Evolutionary conservation across 202 grass and related monocot species (phyloP).

Genomic region (Elaeis oleifera): DNA sequence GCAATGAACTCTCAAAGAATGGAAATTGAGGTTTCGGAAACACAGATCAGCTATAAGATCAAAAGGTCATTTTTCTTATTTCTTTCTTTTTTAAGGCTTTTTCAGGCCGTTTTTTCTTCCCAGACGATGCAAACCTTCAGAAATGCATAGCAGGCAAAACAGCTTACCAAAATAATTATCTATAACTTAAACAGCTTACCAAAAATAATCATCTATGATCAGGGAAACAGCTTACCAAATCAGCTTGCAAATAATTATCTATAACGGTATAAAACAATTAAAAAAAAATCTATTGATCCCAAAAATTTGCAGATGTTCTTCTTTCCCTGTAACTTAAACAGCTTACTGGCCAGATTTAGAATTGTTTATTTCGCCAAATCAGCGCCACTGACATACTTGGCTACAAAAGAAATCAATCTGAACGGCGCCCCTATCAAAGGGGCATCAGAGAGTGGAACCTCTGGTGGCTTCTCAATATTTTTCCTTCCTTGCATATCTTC

Average conservation of each 20-base stretch:
- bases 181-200: too few species aligned
- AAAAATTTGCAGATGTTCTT: not conserved
- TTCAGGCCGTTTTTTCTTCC: too few species aligned
- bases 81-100: too few species aligned
- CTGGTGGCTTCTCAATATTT: slow-evolving; percentile 24
- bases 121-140: too few species aligned
- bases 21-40: too few species aligned
- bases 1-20: too few species aligned
- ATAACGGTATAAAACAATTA: slow-evolving; percentile 12
- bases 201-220: too few species aligned
- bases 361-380: slow-evolving; percentile 67
- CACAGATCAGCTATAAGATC: too few species aligned
- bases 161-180: too few species aligned
- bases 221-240: too few species aligned
- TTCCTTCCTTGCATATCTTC: slow-evolving; percentile 17
- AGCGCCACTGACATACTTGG: slow-evolving; percentile 81
- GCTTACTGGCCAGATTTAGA: slow-evolving; percentile 10
- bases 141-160: too few species aligned
- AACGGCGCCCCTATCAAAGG: slow-evolving; percentile 84
- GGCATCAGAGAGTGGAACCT: slow-evolving; percentile 65
- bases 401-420: slow-evolving; percentile 86
- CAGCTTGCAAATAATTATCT: not conserved
- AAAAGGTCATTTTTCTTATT: too few species aligned
- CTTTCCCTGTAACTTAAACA: not conserved
- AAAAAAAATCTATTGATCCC: slow-evolving; percentile 5